A percentile compares a stretch with the other conserved stretches of the same genome.
Evolutionary conservation across 2,329 filamentous ascomycete species (phyloP).

Genomic region (Exophiala xenobiotica): DNA sequence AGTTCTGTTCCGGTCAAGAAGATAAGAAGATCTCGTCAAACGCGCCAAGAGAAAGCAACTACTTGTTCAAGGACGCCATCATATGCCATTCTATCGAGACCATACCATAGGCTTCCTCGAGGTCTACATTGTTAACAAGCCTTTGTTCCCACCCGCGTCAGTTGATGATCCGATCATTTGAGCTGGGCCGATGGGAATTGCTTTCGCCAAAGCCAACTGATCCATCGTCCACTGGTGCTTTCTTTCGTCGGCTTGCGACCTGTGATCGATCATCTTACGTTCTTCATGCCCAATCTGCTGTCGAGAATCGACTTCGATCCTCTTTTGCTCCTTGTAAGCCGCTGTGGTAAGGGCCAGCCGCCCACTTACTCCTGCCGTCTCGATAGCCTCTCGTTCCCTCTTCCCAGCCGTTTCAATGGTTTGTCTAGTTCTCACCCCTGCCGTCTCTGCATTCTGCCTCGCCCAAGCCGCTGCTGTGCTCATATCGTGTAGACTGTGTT

Average conservation of each 20-base stretch:
- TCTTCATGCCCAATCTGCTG: background rate
- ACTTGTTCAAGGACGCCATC: background rate
- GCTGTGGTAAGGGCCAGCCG: background rate
- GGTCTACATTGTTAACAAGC: background rate
- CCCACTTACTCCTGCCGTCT: background rate
- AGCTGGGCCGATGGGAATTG: background rate
- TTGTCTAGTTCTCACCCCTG: no score
- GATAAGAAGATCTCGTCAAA: background rate
- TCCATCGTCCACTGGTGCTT: background rate
- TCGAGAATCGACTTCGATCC: background rate
- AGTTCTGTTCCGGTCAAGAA: no score
- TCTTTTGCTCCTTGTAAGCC: background rate
- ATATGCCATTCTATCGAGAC: background rate
- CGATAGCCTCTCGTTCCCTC: no score
- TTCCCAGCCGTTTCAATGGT: no score
- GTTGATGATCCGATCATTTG: background rate
- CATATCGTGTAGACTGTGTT: background rate
- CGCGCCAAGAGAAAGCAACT: background rate
- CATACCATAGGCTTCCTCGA: background rate
- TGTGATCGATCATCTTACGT: background rate
- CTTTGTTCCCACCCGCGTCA: background rate
- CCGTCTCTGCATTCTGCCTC: background rate
- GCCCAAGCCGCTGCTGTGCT: background rate
- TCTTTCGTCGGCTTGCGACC: background rate
- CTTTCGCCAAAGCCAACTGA: background rate